Evolutionary conservation across 2,329 filamentous ascomycete species (phyloP).

Genomic region (Ophiosphaerella herpotricha): DNA sequence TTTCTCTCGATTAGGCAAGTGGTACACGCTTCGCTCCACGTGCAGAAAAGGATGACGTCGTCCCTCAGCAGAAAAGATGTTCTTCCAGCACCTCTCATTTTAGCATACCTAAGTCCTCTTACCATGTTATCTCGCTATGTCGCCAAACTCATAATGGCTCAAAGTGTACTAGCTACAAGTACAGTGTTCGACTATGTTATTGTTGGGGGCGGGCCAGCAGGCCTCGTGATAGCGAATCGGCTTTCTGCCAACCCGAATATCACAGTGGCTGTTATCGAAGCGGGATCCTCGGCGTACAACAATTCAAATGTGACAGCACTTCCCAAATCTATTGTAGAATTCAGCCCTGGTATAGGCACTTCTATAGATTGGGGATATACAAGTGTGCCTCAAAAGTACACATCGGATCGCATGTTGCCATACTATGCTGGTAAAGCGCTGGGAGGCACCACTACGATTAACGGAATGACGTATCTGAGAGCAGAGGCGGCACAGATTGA

Average conservation of each 20-base stretch:
- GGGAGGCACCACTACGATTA: conserved; percentile 51
- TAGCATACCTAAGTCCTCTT: no score
- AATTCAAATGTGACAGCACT: conserved; percentile 38
- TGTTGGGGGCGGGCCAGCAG: conserved; percentile 40
- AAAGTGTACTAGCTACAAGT: conserved; percentile 12
- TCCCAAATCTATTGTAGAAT: conserved; percentile 23
- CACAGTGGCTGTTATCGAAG: conserved; percentile 40
- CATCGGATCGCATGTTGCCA: conserved; percentile 26
- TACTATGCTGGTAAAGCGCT: conserved; percentile 50
- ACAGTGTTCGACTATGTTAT: conserved; percentile 41
- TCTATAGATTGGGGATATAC: conserved; percentile 50
- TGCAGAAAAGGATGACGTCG: no score
- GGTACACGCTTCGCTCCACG: no score
- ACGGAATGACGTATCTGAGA: conserved; percentile 47
- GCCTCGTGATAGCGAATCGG: conserved; percentile 37
- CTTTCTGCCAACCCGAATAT: conserved; percentile 27
- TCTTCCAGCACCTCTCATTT: no score
- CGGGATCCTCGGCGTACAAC: conserved; percentile 34
- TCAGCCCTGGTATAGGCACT: conserved; percentile 26
- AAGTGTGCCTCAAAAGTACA: conserved; percentile 47
- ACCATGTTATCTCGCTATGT: no score
- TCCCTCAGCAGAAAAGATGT: no score
- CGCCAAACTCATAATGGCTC: background rate
- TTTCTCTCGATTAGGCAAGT: no score
- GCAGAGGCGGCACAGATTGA: conserved; percentile 41